Evolutionary conservation across 306 rosid genomes (phyloP), one percentile per base, ranked within the genome.

Genomic region (barrel medic (Medicago truncatula)): DNA sequence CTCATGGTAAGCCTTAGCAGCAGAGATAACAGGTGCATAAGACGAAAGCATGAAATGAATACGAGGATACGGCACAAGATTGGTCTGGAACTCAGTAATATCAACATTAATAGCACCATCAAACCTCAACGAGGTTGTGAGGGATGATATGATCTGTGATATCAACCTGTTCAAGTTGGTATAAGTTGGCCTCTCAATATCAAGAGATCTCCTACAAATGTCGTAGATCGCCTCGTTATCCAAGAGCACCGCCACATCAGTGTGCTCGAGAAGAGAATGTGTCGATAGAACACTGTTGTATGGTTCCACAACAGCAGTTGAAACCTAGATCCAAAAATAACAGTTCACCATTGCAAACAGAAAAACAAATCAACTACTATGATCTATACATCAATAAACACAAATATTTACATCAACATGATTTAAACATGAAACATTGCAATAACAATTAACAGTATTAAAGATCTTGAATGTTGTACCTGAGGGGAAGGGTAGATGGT

Each of bases 401-500:
- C 6, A 5, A 31, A 31, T 4, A 5, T 31, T 31, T 4, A 31
- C 38, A 34, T 34, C 38, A 34, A 34, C 38, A 34, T 2, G 7
- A 34, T 34, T 6, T 34, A 34, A 34, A 6, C 6, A 34, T 31
- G 6, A 31, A 31, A 2, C 34, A 28, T 31, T 3, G 36, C 6
- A 34, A 34, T 4, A 34, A 34, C 38, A 34, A 34, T 5, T 5
- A 34, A 3, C 38, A 34, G 7, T 34, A 34, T 4, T 34, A 34
- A 34, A 34, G 38, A 34, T 34, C 38, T 34, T 5, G 1, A 41
- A 9, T 62, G 50, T 1, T 49, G 46, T 82, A 92, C 97, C 98
- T 95, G 98, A 9, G 98, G 98, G n/a, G 98, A 95, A 57, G 98
- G 98, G 61, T 92, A 95, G 82, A 95, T 95, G 76, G 98, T 90